Evolutionary conservation across 2,329 filamentous ascomycete genomes (phyloP), one percentile per base, ranked within the genome.

Genomic region (Penicillium hordei): DNA sequence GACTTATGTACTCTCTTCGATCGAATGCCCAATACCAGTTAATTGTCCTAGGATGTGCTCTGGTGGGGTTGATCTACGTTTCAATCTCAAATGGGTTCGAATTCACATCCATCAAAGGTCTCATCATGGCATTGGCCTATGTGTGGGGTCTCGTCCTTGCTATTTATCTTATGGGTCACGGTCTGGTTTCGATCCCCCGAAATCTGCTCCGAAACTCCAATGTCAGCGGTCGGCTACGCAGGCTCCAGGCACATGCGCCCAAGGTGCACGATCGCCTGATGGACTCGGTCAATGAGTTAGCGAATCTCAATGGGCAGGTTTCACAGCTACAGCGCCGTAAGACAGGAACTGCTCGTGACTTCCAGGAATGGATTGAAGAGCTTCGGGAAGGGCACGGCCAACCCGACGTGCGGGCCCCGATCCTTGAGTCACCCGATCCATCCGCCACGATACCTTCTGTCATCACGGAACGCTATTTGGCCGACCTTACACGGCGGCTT

Each of bases 101-200:
- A 27, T 83, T 89, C 58, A 81, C 80, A 2, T 89, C 88, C 0
- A 82, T 97, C 65, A 96, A 96, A 78, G 88, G 85, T 36, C 80
- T 95, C 40, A 83, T 96, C 62, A 96, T 99, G 90, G 93, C 94
- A 15, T 80, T 97, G 59, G 90, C 93, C 38, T 99, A 99, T 75
- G 91, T 91, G 59, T 97, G 93, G 89, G 92, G 93, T 67, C 78
- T 99, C 66, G 82, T 93, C 5, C 82, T 97, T 52, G 94, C 93
- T 45, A 96, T 99, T 61, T 97, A 96, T 70, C 82, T 99, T 40
- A 97, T 99, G 93, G 94, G 94, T 7, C 94, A 99, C 74, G 94
- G 94, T 8, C 81, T 99, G 27, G 94, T 99, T 33, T 89, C 93
- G 1, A 89, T 99, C 57, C 94, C 94, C 0, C 83, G 93, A 63